Evolutionary conservation across 2,329 filamentous ascomycete species (phyloP).

Genomic region (Pestalotiopsis fici): DNA sequence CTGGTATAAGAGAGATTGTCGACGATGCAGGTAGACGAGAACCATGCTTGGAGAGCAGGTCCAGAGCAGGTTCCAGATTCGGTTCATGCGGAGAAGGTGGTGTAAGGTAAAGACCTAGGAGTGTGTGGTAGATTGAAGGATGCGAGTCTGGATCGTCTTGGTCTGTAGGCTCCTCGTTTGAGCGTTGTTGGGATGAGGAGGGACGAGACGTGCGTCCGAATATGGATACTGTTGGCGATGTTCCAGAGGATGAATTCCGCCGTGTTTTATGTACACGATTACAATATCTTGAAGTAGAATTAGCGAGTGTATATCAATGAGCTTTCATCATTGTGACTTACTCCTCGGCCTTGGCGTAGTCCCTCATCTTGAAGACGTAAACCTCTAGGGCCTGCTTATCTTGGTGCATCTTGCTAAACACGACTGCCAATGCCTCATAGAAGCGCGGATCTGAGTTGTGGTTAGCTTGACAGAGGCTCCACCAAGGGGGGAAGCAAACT

Average conservation of each 20-base stretch:
- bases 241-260: slow-evolving; percentile 37
- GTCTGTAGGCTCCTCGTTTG: slow-evolving; percentile 31
- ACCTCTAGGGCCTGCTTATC: slow-evolving; percentile 96
- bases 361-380: slow-evolving; percentile 90
- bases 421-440: slow-evolving; percentile 85
- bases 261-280: slow-evolving; percentile 76
- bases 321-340: slow-evolving; percentile 44
- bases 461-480: slow-evolving; percentile 11
- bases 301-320: not conserved
- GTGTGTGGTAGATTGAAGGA: slow-evolving; percentile 86
- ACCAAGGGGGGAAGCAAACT: slow-evolving; percentile 29
- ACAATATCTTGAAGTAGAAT: slow-evolving; percentile 68
- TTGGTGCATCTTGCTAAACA: slow-evolving; percentile 92
- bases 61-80: slow-evolving; percentile 77
- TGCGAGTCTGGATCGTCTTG: slow-evolving; percentile 50
- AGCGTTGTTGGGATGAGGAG: slow-evolving; percentile 12
- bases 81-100: slow-evolving; percentile 73
- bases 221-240: slow-evolving; percentile 30
- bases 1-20: slow-evolving; percentile 83
- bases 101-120: slow-evolving; percentile 85
- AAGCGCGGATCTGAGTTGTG: slow-evolving; percentile 70
- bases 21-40: slow-evolving; percentile 86
- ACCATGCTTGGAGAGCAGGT: slow-evolving; percentile 88
- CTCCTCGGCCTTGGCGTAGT: slow-evolving; percentile 91
- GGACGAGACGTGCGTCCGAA: slow-evolving; percentile 32